These are phyloP conservation scores for Amanita subjunquillea DNA, from an alignment of 768 basidiomycete species.

Conservation along the genomic window DNA sequence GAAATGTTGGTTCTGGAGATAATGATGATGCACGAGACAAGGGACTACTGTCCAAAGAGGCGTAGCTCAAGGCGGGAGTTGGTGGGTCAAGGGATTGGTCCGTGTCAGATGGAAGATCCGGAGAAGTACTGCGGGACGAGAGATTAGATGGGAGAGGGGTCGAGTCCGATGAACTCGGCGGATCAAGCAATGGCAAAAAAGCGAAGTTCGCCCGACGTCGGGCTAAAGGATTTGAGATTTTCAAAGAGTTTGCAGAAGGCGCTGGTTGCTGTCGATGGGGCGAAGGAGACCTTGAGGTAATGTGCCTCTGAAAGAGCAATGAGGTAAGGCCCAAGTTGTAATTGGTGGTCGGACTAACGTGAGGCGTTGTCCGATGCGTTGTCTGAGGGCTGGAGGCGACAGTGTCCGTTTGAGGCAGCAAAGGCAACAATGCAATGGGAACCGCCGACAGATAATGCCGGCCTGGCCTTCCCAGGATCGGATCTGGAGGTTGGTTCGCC, in stretches of 20 bases:
- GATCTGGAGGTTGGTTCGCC: constrained; percentile 40
- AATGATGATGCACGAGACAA: constrained; percentile 22
- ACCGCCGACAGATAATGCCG: constrained; percentile 39
- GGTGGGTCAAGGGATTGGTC: constrained; percentile 22
- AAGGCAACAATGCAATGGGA: constrained; percentile 54
- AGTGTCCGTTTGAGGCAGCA: constrained; percentile 24
- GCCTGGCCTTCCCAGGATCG: constrained; percentile 25
- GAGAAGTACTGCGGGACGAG: constrained; percentile 12
- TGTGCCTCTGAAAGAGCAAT: constrained; percentile 6
- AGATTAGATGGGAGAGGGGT: constrained; percentile 12
- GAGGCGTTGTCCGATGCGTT: constrained; percentile 6
- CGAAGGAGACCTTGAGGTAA: neutral
- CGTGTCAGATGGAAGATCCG: constrained; percentile 15
- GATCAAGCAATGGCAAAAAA: constrained; percentile 25
- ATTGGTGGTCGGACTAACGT: constrained; percentile 7
- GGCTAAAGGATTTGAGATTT: constrained; percentile 3
- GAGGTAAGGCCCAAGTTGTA: constrained; percentile 8
- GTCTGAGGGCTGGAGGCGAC: constrained; percentile 2
- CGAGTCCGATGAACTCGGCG: constrained; percentile 14
- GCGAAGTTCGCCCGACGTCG: constrained; percentile 10
- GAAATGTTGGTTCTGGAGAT: constrained; percentile 20
- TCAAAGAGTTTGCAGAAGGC: neutral
- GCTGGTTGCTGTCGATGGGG: too few relatives aligned
- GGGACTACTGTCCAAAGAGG: constrained; percentile 27
- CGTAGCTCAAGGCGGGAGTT: constrained; percentile 25